phyloP scores from a whole-genome alignment of 306 rosid genomes.

The Bauhinia variegata region DNA sequence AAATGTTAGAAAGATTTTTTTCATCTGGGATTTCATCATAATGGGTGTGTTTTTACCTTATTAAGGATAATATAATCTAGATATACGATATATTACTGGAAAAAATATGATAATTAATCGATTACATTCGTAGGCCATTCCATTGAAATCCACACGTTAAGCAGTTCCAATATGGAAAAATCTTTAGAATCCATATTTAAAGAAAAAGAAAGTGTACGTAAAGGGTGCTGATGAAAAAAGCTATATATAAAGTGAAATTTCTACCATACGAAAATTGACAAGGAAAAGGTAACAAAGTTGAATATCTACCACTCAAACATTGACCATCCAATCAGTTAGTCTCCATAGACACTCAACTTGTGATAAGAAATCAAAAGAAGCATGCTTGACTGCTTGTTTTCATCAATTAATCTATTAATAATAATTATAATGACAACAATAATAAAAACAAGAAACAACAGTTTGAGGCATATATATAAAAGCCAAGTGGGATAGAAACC shows the following conservation, averaged over 20 bases:
- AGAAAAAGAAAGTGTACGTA: conserved; percentile 34
- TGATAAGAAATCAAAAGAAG: conserved; percentile 13
- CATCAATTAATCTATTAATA: conserved; percentile 24
- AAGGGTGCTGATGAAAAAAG: conserved; percentile 35
- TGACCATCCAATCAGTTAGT: conserved; percentile 32
- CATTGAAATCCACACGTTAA: conserved; percentile 2
- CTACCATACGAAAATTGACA: conserved; percentile 13
- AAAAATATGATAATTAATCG: background rate
- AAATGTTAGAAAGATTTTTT: no score
- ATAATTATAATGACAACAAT: background rate
- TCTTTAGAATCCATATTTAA: conserved; percentile 28
- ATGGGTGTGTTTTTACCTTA: background rate
- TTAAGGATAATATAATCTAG: background rate
- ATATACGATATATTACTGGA: background rate
- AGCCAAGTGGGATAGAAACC: conserved; percentile 32
- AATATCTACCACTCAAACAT: conserved; percentile 37
- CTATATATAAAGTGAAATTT: conserved; percentile 35
- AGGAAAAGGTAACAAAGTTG: conserved; percentile 20
- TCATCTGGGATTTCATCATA: background rate
- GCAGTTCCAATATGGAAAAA: conserved; percentile 16
- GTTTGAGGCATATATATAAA: conserved; percentile 15
- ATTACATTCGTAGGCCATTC: conserved; percentile 4
- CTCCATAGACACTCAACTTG: conserved; percentile 19
- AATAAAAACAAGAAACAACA: conserved; percentile 12
- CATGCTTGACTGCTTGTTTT: conserved; percentile 20